Percentiles rank a stretch among this genome's conserved stretches.
phyloP scores from a whole-genome alignment of 805 yeast genomes.

The Candida ficus region DNA sequence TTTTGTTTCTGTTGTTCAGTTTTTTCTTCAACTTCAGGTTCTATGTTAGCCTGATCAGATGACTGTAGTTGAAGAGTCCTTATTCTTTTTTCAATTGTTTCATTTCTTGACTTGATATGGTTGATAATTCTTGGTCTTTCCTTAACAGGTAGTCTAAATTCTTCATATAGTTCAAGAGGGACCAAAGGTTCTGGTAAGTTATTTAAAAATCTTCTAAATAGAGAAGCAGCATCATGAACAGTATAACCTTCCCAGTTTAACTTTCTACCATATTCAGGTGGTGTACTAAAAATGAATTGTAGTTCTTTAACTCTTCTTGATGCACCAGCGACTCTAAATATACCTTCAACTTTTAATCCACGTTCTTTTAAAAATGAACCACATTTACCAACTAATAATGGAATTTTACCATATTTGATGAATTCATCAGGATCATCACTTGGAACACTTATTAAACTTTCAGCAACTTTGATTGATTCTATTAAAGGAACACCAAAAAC shows the following conservation, averaged over 20 bases:
- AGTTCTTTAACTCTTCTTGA: slow-evolving; percentile 81
- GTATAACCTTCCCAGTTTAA: slow-evolving; percentile 86
- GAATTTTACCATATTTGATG: slow-evolving; percentile 81
- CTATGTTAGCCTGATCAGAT: slow-evolving; percentile 1
- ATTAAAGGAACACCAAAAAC: slow-evolving; percentile 81
- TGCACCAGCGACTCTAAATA: slow-evolving; percentile 90
- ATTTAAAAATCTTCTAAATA: slow-evolving; percentile 79
- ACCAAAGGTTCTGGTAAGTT: slow-evolving; percentile 89
- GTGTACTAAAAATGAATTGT: slow-evolving; percentile 75
- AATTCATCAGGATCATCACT: slow-evolving; percentile 53
- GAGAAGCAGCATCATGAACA: slow-evolving; percentile 94
- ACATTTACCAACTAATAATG: slow-evolving; percentile 93
- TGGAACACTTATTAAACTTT: slow-evolving; percentile 66
- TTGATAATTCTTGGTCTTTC: slow-evolving; percentile 56
- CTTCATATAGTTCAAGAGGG: slow-evolving; percentile 70
- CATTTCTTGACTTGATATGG: slow-evolving; percentile 58
- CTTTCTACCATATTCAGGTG: slow-evolving; percentile 87
- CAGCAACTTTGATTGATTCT: slow-evolving; percentile 67
- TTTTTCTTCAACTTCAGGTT: slow-evolving; percentile 19
- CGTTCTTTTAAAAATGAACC: slow-evolving; percentile 79
- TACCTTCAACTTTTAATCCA: slow-evolving; percentile 80
- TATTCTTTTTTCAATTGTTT: slow-evolving; percentile 31
- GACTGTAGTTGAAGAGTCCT: slow-evolving; percentile 20
- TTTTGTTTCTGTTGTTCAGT: slow-evolving; percentile 26
- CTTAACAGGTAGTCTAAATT: slow-evolving; percentile 73